Evolutionary conservation across 2,329 filamentous ascomycete species (phyloP), one percentile per base, ranked within the genome.

Genomic region (Apiospora rasikravindrae): DNA sequence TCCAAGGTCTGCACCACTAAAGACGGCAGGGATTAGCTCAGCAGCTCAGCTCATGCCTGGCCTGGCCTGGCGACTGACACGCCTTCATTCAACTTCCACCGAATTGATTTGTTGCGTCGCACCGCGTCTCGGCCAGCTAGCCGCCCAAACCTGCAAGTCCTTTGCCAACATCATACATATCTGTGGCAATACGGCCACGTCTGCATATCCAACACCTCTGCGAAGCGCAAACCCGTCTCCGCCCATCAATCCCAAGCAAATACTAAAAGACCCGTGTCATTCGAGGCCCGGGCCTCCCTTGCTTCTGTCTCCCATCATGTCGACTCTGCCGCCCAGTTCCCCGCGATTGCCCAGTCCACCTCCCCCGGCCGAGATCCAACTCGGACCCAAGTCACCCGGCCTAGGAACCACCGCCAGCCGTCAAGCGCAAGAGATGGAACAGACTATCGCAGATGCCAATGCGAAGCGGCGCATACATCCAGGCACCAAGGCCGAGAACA

Each of bases 341-440:
- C 96, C 96, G 75, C 93, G 96, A 80, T 91, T 99, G 69, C 96
- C 96, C 73, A 98, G 95, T 83, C 96, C 96, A 73, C 96, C 96
- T 72, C 96, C 96, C 45, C 92, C 97, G 72, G 94, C 96, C 74
- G 96, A 99, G 84, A 96, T 98, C 76, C 96, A 98, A 84, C 92
- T 97, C 74, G 93, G 91, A 10, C 92, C 93, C 71, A 91, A 91
- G 78, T 96, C 94, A 69, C 94, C 94, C 1, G 78, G 77, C 67
- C 73, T 79, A 74, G 78, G 77, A 69, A 80, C 42, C 37, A 26
- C 80, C 57, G 85, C 84, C 82, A 91, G 80, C 80, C 89, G 77
- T 83, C 89, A 84, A 86, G 88, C 82, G 76, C 89, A 87, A 81
- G 89, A 88, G 82, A 90, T 90, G 79, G 90, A 91, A 81, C 87